These are phyloP conservation scores for Myxozyma geophila DNA, from an alignment of 805 yeast species.

Conservation along the genomic window DNA sequence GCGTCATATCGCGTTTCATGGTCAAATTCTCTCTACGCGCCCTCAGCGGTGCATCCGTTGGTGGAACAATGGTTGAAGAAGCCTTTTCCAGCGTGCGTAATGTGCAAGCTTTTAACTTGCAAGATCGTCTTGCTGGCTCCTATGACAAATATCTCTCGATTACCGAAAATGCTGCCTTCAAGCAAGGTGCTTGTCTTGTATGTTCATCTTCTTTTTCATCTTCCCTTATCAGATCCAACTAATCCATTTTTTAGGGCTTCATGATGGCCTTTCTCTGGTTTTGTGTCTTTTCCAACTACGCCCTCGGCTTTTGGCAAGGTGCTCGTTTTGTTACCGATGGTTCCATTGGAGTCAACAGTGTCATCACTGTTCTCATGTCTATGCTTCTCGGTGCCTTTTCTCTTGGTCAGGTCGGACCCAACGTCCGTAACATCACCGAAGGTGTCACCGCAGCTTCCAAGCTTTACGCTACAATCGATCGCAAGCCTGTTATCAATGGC, in stretches of 20 bases:
- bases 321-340: slow-evolving; percentile 47
- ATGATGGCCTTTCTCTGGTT: slow-evolving; percentile 46
- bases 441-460: slow-evolving; percentile 50
- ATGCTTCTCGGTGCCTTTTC: slow-evolving; percentile 45
- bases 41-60: slow-evolving; percentile 29
- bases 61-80: slow-evolving; percentile 49
- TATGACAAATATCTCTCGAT: slow-evolving; percentile 43
- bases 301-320: slow-evolving; percentile 53
- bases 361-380: slow-evolving; percentile 44
- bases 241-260: slow-evolving; percentile 28
- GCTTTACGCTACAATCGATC: slow-evolving; percentile 50
- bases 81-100: slow-evolving; percentile 49
- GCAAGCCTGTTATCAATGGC: slow-evolving; percentile 48
- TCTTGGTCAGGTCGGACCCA: slow-evolving; percentile 49
- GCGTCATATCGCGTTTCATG: slow-evolving; percentile 42
- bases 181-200: slow-evolving; percentile 36
- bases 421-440: slow-evolving; percentile 45
- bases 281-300: slow-evolving; percentile 76
- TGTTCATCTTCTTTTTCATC: neutral
- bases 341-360: slow-evolving; percentile 42
- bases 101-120: slow-evolving; percentile 50
- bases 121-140: slow-evolving; percentile 44
- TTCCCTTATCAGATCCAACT: neutral
- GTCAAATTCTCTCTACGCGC: slow-evolving; percentile 20
- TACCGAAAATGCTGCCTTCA: slow-evolving; percentile 38